Conservation (phyloP, 768 basidiomycete species). For the Postia placenta region DNA sequence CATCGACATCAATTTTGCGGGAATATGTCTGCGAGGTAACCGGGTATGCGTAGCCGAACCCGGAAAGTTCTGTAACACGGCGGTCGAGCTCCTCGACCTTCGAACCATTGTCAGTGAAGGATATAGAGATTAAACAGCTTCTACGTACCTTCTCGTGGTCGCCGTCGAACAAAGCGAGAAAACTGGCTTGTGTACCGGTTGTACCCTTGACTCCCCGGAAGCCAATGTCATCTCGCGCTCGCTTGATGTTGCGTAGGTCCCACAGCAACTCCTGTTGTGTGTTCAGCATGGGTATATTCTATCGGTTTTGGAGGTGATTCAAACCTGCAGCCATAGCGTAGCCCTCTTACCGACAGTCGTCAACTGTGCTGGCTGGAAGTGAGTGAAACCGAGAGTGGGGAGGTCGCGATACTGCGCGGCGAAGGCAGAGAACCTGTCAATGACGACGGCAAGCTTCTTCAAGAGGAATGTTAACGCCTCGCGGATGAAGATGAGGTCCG, state of each 20-base stretch:
- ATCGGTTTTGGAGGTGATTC: slow-evolving; percentile 3
- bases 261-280: slow-evolving; percentile 75
- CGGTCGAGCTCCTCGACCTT: slow-evolving; percentile 86
- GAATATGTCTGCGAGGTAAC: slow-evolving; percentile 99
- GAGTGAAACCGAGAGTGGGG: slow-evolving; percentile 95
- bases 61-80: slow-evolving; percentile 85
- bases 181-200: slow-evolving; percentile 96
- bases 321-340: slow-evolving; percentile 91
- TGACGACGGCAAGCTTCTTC: slow-evolving; percentile 82
- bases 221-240: slow-evolving; percentile 86
- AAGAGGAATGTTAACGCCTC: slow-evolving; percentile 80
- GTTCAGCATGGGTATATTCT: not conserved
- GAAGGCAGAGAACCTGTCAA: slow-evolving; percentile 81
- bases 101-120: too few species aligned
- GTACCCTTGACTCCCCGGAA: slow-evolving; percentile 99
- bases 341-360: slow-evolving; percentile 98
- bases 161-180: slow-evolving; percentile 89
- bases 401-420: slow-evolving; percentile 82
- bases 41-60: slow-evolving; percentile 92
- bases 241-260: slow-evolving; percentile 91
- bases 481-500: slow-evolving; percentile 95
- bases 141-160: slow-evolving; percentile 77
- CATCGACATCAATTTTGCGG: slow-evolving; percentile 93
- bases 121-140: not conserved
- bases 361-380: slow-evolving; percentile 97